These are phyloP conservation scores for Tephrocybe sp. DNA, from an alignment of 768 basidiomycete genomes.

Conservation along the genomic window DNA sequence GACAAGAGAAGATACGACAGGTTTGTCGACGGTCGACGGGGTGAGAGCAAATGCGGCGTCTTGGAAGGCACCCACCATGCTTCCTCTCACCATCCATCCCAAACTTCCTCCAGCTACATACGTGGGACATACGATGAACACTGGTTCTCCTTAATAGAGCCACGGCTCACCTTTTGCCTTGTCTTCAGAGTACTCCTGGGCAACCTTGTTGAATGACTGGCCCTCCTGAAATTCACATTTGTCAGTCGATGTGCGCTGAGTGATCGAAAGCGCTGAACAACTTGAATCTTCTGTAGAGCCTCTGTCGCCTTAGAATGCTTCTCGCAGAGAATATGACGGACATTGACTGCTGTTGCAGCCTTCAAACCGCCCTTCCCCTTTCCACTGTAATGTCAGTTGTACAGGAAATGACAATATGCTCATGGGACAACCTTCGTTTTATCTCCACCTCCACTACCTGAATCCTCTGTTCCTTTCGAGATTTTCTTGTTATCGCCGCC, in stretches of 20 bases:
- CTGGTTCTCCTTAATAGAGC: background rate
- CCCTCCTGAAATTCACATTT: constrained; percentile 49
- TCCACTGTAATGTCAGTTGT: background rate
- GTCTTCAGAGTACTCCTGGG: constrained; percentile 89
- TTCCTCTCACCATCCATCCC: constrained; percentile 85
- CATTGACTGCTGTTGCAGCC: constrained; percentile 79
- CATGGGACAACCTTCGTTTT: constrained; percentile 34
- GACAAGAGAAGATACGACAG: constrained; percentile 66
- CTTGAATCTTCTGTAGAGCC: constrained; percentile 79
- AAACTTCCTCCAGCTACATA: constrained; percentile 75
- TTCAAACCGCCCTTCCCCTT: constrained; percentile 63
- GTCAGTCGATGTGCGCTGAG: background rate
- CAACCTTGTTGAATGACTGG: constrained; percentile 83
- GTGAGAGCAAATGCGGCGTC: constrained; percentile 83
- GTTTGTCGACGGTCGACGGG: constrained; percentile 82
- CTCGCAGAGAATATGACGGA: constrained; percentile 87
- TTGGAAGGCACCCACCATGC: constrained; percentile 89
- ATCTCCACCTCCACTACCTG: constrained; percentile 39
- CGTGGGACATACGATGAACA: background rate
- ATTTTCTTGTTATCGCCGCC: constrained; percentile 40
- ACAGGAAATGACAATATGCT: background rate
- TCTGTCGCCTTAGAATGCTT: constrained; percentile 81
- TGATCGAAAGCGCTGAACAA: constrained; percentile 27
- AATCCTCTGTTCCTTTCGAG: constrained; percentile 37
- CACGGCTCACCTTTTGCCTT: constrained; percentile 72